Conservation (phyloP, 331 rosid genomes). For the Phaseolus coccineus region DNA sequence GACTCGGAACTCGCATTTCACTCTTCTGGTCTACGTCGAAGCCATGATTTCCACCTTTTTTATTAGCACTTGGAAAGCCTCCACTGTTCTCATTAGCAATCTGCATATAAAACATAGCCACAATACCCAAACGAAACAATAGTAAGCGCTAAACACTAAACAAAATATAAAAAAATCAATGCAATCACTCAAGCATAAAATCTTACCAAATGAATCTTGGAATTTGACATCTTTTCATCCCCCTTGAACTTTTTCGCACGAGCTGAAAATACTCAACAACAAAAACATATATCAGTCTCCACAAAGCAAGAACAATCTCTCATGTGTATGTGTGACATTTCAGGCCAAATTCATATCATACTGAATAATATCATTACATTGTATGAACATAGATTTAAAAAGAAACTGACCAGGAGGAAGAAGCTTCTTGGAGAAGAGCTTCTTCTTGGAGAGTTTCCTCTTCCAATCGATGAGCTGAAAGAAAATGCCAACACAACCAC, state of each 20-base stretch:
- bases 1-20: constrained; percentile 73
- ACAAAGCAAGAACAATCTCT: constrained; percentile 15
- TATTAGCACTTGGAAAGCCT: constrained; percentile 65
- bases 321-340: neutral
- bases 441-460: constrained; percentile 78
- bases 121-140: constrained; percentile 13
- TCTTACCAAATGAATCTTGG: constrained; percentile 82
- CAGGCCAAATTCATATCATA: neutral
- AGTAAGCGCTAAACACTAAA: constrained; percentile 24
- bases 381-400: constrained; percentile 7
- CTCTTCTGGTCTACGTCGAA: constrained; percentile 54
- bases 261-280: constrained; percentile 53
- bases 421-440: constrained; percentile 81
- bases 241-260: constrained; percentile 73
- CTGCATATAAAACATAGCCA: constrained; percentile 50
- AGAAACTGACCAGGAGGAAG: constrained; percentile 76
- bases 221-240: constrained; percentile 77
- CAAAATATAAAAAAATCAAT: neutral
- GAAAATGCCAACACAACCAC: constrained; percentile 92
- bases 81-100: constrained; percentile 92
- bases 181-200: constrained; percentile 22
- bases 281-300: constrained; percentile 40
- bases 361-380: neutral
- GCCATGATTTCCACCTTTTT: constrained; percentile 56
- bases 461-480: constrained; percentile 96